Evolutionary conservation across 2,329 filamentous ascomycete genomes (phyloP).

Genomic region (Sclerotinia trifoliorum): DNA sequence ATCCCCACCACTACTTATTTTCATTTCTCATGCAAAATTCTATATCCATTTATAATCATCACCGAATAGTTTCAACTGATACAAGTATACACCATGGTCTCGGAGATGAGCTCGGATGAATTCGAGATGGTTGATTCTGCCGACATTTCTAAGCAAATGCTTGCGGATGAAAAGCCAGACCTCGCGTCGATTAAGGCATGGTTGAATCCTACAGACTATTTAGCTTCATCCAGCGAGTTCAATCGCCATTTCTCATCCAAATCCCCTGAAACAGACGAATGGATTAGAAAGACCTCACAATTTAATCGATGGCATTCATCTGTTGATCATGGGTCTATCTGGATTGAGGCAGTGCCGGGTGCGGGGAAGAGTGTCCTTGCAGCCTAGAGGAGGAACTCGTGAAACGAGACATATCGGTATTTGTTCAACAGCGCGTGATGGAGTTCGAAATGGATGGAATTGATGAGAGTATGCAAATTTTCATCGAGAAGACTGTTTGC

Average conservation of each 20-base stretch:
- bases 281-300: conserved; percentile 28
- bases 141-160: conserved; percentile 1
- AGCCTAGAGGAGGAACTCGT: conserved; percentile 42
- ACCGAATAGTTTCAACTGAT: no score
- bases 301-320: conserved; percentile 30
- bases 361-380: conserved; percentile 47
- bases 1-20: not conserved
- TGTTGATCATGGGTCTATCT: conserved; percentile 43
- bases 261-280: conserved; percentile 29
- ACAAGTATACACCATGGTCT: not conserved
- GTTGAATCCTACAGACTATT: conserved; percentile 32
- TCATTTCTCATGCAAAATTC: not conserved
- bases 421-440: conserved; percentile 4
- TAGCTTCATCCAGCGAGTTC: conserved; percentile 27
- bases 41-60: not conserved
- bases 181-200: conserved; percentile 14
- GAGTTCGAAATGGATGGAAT: not conserved
- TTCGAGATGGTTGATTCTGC: conserved; percentile 8
- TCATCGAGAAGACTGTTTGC: conserved; percentile 10
- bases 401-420: conserved; percentile 39
- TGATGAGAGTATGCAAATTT: not conserved
- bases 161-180: not conserved
- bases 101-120: not conserved
- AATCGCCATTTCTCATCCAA: conserved; percentile 29
- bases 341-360: conserved; percentile 49